Evolutionary conservation across 2,329 filamentous ascomycete species (phyloP), one percentile per base, ranked within the genome.

Genomic region (Pseudogymnoascus destructans): DNA sequence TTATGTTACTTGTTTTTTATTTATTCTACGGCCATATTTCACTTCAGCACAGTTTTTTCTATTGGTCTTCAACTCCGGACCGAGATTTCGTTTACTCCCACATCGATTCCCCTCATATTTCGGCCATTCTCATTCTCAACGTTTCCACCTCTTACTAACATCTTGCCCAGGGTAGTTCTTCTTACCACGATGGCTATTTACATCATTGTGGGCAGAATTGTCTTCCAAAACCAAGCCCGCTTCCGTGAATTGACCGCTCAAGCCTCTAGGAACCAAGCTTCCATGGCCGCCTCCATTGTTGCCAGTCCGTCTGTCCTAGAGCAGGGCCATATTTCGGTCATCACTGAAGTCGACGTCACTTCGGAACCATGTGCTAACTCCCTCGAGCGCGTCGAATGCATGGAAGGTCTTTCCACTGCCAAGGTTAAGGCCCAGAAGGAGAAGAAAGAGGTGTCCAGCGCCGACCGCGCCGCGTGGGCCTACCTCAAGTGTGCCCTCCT

Each of bases 401-500:
- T 68, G 15, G 64, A 66, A 32, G 66, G 66, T 7, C 9, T 6
- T 11, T 23, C 63, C 64, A 38, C 64, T 55, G 5, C 58, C 35
- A 30, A 65, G 11, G 21, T 23, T 15, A 15, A 17, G 35, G 17
- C 33, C 19, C 15, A 33, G 19, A 40, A 42, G 3, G 58, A 36
- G 5, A 66, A 55, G 38, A 23, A 3, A 5, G 17, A 46, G 7
- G 6, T 13, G 11, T 23, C 23, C 5, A 27, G 13, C 23, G 61
- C 80, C n/a, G 83, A 79, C 66, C 83, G 77, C 32, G 84, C 84
- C 2, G 80, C 83, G 1, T 85, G 81, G 81, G 77, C 80, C 0
- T 88, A 88, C 66, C 80, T 84, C 59, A 86, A 86, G 64, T 85
- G 84, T 49, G 79, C 85, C 0, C 73, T 87, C 21, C 75, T 88